Base-by-base conservation (phyloP, 2,329 filamentous ascomycete species). In the Pestalotiopsis sp. region DNA sequence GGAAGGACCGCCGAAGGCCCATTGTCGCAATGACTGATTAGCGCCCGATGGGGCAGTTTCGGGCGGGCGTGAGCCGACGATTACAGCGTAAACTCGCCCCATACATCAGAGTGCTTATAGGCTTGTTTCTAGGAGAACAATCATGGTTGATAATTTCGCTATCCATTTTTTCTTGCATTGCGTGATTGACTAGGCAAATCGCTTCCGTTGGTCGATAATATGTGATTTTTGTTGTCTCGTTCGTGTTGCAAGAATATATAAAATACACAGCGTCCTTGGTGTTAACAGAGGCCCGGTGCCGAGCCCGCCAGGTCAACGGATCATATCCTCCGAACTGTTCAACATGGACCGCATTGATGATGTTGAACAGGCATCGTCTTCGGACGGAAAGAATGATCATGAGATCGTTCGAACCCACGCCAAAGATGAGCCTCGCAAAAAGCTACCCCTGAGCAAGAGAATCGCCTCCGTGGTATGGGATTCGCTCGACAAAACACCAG, bases 401-500 rank as follows among this genome's bases (percentile, higher is more conserved):
- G 62, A 23, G 39, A 25, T 49, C 25, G 14, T 17, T 52, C 5
- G 2, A n/a, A 52, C 25, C 12, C 20, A 38, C 5, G 20, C 27
- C 27, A 17, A 39, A 17, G 62, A 64, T 52, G 62, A 64, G 38
- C 41, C 62, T 36, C 36, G 14, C 2, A 64, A 36, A 20, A 64
- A 27, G n/a, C 38, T 64, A 6, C 20, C 60, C 17, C 38, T 63
- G 6, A n/a, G 38, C 14, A 27, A 64, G 20, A 64, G 41, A 23
- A 71, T 77, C 1, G 59, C 76, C 3, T 64, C 68, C 0, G 69
- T 79, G 0, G 65, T 80, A 1, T 79, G 77, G 78, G 78, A 79
- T 60, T 73, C 75, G 0, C 72, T 78, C 39, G 78, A 79, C 69
- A 80, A 79, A 69, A 66, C 76, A 1, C 77, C 74, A 2, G 77